These are phyloP conservation scores for Agrostemma githago DNA, from an alignment of 148 eudicot species.

Conservation along the genomic window DNA sequence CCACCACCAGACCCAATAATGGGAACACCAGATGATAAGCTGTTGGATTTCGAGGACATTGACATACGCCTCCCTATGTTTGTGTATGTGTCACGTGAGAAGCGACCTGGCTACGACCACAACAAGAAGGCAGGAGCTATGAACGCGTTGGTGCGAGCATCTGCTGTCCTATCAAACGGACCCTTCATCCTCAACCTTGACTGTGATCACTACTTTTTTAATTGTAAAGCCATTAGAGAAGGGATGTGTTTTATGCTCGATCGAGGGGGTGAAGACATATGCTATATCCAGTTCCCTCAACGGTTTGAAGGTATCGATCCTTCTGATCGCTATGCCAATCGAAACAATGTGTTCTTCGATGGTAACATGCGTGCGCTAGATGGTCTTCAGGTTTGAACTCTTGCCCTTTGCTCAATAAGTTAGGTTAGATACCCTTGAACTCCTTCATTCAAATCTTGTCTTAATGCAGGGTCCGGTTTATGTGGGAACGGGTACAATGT, in stretches of 20 bases:
- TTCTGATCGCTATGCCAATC: slow-evolving; percentile 88
- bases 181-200: slow-evolving; percentile 88
- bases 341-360: slow-evolving; percentile 88
- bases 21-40: slow-evolving; percentile 44
- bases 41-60: slow-evolving; percentile 56
- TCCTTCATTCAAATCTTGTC: too few relatives aligned
- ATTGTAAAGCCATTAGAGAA: slow-evolving; percentile 75
- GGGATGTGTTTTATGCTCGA: slow-evolving; percentile 99
- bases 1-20: slow-evolving; percentile 53
- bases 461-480: slow-evolving; percentile 80
- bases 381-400: slow-evolving; percentile 59
- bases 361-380: slow-evolving; percentile 96
- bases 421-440: too few relatives aligned
- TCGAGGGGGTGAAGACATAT: slow-evolving; percentile 86
- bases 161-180: slow-evolving; percentile 80
- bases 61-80: slow-evolving; percentile 74
- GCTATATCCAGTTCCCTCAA: slow-evolving; percentile 92
- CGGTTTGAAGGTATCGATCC: slow-evolving; percentile 93
- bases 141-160: slow-evolving; percentile 72
- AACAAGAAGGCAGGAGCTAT: slow-evolving; percentile 84
- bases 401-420: too few relatives aligned
- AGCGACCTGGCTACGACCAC: slow-evolving; percentile 68
- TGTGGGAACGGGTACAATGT: slow-evolving; percentile 91
- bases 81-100: slow-evolving; percentile 76
- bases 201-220: slow-evolving; percentile 72